phyloP scores from a whole-genome alignment of 2,329 filamentous ascomycete species.

The Zymoseptoria ardabiliae region DNA sequence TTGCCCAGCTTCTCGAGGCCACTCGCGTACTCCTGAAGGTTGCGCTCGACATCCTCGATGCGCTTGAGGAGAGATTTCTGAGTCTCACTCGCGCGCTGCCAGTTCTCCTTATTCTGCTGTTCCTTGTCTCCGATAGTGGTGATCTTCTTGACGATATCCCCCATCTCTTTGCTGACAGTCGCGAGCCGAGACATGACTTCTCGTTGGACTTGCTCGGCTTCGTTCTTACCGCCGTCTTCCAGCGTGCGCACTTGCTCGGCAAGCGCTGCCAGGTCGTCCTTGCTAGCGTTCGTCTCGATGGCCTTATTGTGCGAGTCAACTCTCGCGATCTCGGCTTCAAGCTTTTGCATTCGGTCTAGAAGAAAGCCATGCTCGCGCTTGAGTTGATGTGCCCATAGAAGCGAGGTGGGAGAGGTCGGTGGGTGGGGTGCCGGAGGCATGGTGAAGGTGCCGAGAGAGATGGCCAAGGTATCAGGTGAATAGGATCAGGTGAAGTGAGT shows the following conservation, averaged over 20 bases:
- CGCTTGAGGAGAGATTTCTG: slow-evolving; percentile 20
- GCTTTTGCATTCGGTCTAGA: slow-evolving; percentile 28
- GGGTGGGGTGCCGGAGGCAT: slow-evolving; percentile 7
- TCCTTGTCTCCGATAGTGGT: slow-evolving; percentile 10
- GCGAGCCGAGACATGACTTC: slow-evolving; percentile 10
- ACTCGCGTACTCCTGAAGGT: slow-evolving; percentile 14
- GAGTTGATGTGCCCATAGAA: slow-evolving; percentile 37
- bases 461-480: neutral
- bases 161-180: slow-evolving; percentile 8
- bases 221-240: slow-evolving; percentile 2
- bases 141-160: slow-evolving; percentile 14
- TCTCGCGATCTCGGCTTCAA: slow-evolving; percentile 24
- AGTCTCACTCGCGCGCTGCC: slow-evolving; percentile 12
- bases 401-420: slow-evolving; percentile 19
- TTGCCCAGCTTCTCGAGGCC: slow-evolving; percentile 19
- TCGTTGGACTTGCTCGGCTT: slow-evolving; percentile 4
- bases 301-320: slow-evolving; percentile 5
- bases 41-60: slow-evolving; percentile 15
- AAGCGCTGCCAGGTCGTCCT: slow-evolving; percentile 9
- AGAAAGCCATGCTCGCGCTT: slow-evolving; percentile 33
- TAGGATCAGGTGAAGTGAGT: no score
- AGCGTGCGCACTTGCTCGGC: slow-evolving; percentile 14
- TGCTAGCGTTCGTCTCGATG: slow-evolving; percentile 2
- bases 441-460: neutral
- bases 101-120: slow-evolving; percentile 6